phyloP scores from a whole-genome alignment of 179 eudicot genomes.

The Heliamphora pulchella region DNA sequence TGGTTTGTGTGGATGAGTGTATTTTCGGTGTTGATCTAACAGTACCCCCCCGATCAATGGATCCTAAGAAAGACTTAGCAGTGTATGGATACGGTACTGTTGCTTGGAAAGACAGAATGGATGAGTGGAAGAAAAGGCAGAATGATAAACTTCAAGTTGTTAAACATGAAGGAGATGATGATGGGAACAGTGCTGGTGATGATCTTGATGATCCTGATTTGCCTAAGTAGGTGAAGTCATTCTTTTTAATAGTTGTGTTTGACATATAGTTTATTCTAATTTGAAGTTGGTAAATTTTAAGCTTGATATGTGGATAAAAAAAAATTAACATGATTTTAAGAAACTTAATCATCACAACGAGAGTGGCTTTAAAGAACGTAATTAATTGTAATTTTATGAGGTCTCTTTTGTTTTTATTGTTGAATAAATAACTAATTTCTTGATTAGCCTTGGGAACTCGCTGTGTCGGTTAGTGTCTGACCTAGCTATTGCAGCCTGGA shows the following conservation, averaged over 20 bases:
- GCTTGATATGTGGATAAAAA: no score
- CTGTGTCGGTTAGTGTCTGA: not conserved
- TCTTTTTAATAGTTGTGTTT: not conserved
- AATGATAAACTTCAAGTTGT: conserved; percentile 37
- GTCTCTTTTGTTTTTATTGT: not conserved
- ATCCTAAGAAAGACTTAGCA: conserved; percentile 41
- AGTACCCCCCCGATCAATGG: conserved; percentile 48
- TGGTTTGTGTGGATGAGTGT: not conserved
- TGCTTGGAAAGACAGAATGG: conserved; percentile 55
- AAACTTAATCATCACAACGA: no score
- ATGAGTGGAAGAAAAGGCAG: conserved; percentile 47
- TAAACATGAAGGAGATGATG: conserved; percentile 32
- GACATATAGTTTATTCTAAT: not conserved
- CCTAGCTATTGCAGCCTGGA: not conserved
- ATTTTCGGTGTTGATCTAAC: not conserved
- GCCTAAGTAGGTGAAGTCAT: conserved; percentile 33
- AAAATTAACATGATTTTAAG: no score
- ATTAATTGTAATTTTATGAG: not conserved
- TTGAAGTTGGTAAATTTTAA: not conserved
- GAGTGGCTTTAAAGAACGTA: no score
- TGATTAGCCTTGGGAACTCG: not conserved
- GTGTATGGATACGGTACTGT: conserved; percentile 50
- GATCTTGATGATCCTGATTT: conserved; percentile 35
- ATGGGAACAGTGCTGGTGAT: conserved; percentile 9
- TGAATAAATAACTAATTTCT: not conserved